Percentiles rank a stretch among this genome's conserved stretches.
Evolutionary conservation across 352 stramenopile species (phyloP).

Genomic region (Phytophthora podocarpi): DNA sequence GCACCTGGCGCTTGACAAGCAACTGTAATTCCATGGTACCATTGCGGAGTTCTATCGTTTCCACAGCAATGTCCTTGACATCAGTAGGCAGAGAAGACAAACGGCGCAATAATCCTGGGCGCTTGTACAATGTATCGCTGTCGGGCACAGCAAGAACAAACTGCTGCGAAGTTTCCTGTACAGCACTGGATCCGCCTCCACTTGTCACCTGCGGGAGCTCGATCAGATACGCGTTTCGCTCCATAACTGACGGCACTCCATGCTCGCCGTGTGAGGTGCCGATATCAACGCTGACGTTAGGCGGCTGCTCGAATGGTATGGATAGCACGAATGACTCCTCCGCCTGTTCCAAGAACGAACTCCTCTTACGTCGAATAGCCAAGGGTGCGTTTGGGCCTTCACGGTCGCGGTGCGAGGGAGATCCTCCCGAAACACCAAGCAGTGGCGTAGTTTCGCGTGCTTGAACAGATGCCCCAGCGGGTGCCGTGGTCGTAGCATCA

Average conservation of each 20-base stretch:
- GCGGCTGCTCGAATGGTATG: conserved; percentile 69
- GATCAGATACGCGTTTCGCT: conserved; percentile 79
- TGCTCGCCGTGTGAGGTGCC: conserved; percentile 12
- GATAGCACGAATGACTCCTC: conserved; percentile 84
- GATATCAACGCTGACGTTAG: conserved; percentile 19
- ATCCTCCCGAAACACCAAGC: conserved; percentile 39
- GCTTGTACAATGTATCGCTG: conserved; percentile 57
- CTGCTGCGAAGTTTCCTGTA: conserved; percentile 51
- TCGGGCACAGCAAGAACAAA: conserved; percentile 80
- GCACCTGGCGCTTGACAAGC: conserved; percentile 76
- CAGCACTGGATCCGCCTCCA: conserved; percentile 27
- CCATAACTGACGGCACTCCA: conserved; percentile 38
- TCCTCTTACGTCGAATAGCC: conserved; percentile 63
- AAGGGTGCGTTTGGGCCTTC: conserved; percentile 23
- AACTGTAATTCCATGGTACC: conserved; percentile 73
- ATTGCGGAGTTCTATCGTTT: conserved; percentile 72
- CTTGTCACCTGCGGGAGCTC: conserved; percentile 62
- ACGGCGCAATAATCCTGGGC: conserved; percentile 59
- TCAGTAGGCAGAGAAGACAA: conserved; percentile 71
- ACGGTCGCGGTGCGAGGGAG: conserved; percentile 22
- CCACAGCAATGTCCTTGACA: conserved; percentile 72
- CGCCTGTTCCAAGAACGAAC: conserved; percentile 72
- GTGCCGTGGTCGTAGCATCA: background rate
- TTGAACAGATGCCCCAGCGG: conserved; percentile 25
- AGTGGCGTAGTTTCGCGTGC: conserved; percentile 61